Conservation (phyloP, 352 stramenopile species). For the Pythium oligandrum region DNA sequence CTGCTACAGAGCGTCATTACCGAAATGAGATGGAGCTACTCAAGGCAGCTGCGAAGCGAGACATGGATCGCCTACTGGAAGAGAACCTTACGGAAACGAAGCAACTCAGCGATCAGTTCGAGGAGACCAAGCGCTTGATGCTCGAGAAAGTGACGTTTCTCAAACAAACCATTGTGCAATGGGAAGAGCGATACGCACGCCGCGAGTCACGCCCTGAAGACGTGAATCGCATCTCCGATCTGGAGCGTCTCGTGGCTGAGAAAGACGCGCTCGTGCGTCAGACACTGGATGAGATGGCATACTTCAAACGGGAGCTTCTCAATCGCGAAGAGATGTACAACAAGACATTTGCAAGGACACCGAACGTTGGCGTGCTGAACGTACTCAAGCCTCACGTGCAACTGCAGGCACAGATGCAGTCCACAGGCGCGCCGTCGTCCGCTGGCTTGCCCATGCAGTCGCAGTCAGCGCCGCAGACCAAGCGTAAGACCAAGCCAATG, state of each 20-base stretch:
- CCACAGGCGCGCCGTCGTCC: not conserved
- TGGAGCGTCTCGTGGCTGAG: slow-evolving; percentile 58
- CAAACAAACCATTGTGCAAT: slow-evolving; percentile 35
- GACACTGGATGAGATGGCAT: slow-evolving; percentile 88
- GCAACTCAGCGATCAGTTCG: slow-evolving; percentile 67
- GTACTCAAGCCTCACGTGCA: slow-evolving; percentile 79
- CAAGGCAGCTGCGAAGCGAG: slow-evolving; percentile 48
- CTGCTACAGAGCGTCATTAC: slow-evolving; percentile 26
- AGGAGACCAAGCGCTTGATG: slow-evolving; percentile 50
- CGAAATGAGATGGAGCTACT: slow-evolving; percentile 49
- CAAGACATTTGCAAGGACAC: slow-evolving; percentile 83
- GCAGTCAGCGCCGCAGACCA: slow-evolving; percentile 22
- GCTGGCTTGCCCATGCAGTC: slow-evolving; percentile 2
- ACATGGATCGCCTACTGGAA: slow-evolving; percentile 65
- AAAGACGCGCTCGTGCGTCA: slow-evolving; percentile 65
- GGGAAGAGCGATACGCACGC: slow-evolving; percentile 50
- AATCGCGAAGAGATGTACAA: slow-evolving; percentile 94
- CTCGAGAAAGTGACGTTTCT: slow-evolving; percentile 45
- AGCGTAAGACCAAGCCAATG: slow-evolving; percentile 33
- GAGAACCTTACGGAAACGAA: slow-evolving; percentile 64
- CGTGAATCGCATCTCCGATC: slow-evolving; percentile 63
- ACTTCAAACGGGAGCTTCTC: slow-evolving; percentile 89
- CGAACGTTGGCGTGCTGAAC: slow-evolving; percentile 87
- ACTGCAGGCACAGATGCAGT: slow-evolving; percentile 37
- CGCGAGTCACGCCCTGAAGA: slow-evolving; percentile 77